Base-by-base conservation (phyloP, 73 alveolate species). In the Paramecium octaurelia region DNA sequence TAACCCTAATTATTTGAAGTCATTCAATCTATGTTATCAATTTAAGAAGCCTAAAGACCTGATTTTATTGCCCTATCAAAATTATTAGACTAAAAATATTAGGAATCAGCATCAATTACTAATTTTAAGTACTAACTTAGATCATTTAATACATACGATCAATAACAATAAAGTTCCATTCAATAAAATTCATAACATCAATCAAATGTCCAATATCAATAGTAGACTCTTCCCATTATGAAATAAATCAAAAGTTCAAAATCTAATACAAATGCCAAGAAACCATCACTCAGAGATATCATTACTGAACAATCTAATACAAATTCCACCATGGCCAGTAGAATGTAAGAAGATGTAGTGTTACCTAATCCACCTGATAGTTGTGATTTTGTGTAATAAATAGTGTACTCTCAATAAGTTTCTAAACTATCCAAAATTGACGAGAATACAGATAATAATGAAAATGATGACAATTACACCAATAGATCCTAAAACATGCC, bases 41-140 rank as follows among this genome's bases (percentile, higher is more conserved):
- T 71, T 8, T 70, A 40, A 29, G 94, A 89, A 31, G 23, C 11
- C 12, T 44, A 89, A 35, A 77, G 94, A 46, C 92, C 92, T 11
- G 94, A 89, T 73, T 89, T 89, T 89, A 71, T 89, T 0, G 40
- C 31, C 23, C 44, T 89, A 89, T 77, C 94, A 11, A 43, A 38
- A 44, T 27, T 59, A 42, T 23, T 89, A 14, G 88, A 89, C 14
- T 40, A 29, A 11, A 89, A 70, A 48, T 70, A 89, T 70, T 34
- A 71, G 46, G 91, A 80, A 48, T 80, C 43, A 14, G 5, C 57
- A 64, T 14, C 84, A 8, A 68, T 29, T 20, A 40, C 14, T 73
- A 73, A 64, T 64, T 64, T 64, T 31, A 64, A 64, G 31, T n/a
- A 31, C 9, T 64, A 64, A 64, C 42, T 64, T 6, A 34, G 84